Evolutionary conservation across 345 rosid species (phyloP), one percentile per base, ranked within the genome.

Genomic region (Aethionema arabicum): DNA sequence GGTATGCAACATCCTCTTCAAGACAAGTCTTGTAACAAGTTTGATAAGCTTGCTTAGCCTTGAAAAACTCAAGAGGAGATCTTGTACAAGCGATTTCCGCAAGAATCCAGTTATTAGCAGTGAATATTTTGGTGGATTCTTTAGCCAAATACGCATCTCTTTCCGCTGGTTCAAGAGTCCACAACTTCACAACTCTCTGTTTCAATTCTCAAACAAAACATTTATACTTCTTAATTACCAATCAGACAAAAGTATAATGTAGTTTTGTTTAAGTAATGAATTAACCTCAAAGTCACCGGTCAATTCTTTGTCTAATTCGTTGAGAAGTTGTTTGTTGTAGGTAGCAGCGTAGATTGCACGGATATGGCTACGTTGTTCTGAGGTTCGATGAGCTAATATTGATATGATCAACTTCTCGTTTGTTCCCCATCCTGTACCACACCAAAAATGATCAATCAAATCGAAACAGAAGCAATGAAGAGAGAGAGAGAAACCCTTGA

Each of bases 1-100:
- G 90, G 49, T 85, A 52, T 9, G 96, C 91, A 31, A 91, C 91
- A 81, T 91, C 98, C 72, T 91, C 98, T 75, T 91, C 96, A 0
- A 88, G 81, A 30, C 95, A 91, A 61, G 74, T 82, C 85, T 83
- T 86, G 64, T 76, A 82, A 29, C 85, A 88, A 67, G 82, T 76
- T 66, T 88, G 96, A 51, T 91, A 88, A 16, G 91, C 87, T 65
- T 85, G 88, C 69, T 85, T 86, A 37, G 33, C 79, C 43, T 74
- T 78, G 48, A 86, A 81, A 14, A 91, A 75, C 15, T 77, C 95
- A 42, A 59, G 59, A 0, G 95, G 65, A 35, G 96, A 78, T 68
- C 90, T 88, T 4, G 88, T 77, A 40, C 96, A 82, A 13, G 96
- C 95, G 35, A 91, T 86, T 78, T 91, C 98, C 80, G 83, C 74